Evolutionary conservation across 768 basidiomycete genomes (phyloP), one percentile per base, ranked within the genome.

Genomic region (Daedaleopsis sinensis): DNA sequence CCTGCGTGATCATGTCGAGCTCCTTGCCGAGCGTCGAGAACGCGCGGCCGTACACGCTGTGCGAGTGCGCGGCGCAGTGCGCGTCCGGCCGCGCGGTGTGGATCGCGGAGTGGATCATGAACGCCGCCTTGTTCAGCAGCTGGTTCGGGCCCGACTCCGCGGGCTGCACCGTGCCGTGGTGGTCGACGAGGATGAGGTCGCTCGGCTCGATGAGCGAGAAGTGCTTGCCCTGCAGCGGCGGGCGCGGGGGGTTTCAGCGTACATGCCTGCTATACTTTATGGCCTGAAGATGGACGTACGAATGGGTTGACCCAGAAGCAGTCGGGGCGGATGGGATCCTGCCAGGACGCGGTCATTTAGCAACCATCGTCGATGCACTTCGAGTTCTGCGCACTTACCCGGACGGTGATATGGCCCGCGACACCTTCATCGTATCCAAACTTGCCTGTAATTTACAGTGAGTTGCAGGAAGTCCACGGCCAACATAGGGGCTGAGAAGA

Each of bases 281-380:
- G 1, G 13, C 44, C 11, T 8, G 11, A 16, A 19, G n/a, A 47
- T 21, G 19, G 46, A 47, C 37, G 1, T 53, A 77, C 80, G 61
- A 79, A 79, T 1, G 80, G 80, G 61, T 82, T 81, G 49, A 81
- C 79, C 81, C 80, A 82, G 72, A 80, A 81, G 57, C 77, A 77
- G 63, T 78, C 74, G 19, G 74, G 64, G 43, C 69, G 71, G 57
- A 80, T 72, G 19, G 76, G 74, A 61, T 82, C 79, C 78, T 76
- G 35, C n/a, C n/a, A n/a, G 18, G 35, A 43, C 5, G 27, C 39
- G 57, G 12, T 46, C 36, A 51, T 19, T 42, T 21, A 43, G 50
- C 42, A 3, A 35, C 6, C 2, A 7, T 32, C 27, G 27, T 32
- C 27, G 27, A 32, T 3, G 27, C 7, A 32, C 27, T 7, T 32